These are phyloP conservation scores for Lichtheimia ramosa DNA, from an alignment of 371 early-diverging fungal species.

Conservation along the genomic window DNA sequence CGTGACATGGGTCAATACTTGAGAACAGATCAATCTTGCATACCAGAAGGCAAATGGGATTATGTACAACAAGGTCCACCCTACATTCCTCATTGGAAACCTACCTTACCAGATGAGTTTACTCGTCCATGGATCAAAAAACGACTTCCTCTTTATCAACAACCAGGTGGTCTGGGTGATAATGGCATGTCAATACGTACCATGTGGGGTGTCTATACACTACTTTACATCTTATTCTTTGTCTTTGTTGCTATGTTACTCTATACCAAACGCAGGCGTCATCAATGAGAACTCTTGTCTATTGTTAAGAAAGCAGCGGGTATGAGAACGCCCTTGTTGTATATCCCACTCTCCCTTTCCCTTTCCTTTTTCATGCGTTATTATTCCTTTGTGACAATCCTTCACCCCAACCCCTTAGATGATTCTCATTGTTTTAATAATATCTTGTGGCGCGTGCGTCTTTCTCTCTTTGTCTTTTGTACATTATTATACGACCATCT, in stretches of 20 bases:
- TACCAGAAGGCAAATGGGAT: slow-evolving; percentile 31
- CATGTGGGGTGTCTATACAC: slow-evolving; percentile 3
- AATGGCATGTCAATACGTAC: neutral
- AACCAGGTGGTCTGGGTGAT: neutral
- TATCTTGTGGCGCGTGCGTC: no score
- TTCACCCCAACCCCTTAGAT: neutral
- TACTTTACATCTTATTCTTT: slow-evolving; percentile 8
- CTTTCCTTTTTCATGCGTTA: neutral
- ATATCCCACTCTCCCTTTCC: neutral
- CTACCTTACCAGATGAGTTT: slow-evolving; percentile 8
- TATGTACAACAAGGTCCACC: slow-evolving; percentile 29
- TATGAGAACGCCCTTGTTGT: neutral
- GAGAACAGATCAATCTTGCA: slow-evolving; percentile 26
- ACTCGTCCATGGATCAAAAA: slow-evolving; percentile 15
- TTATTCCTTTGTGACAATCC: neutral
- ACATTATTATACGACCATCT: no score
- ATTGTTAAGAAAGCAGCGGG: slow-evolving; percentile 1
- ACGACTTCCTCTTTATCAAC: slow-evolving; percentile 7
- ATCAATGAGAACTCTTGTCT: neutral
- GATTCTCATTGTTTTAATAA: no score
- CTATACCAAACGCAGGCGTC: neutral
- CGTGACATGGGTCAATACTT: slow-evolving; percentile 12
- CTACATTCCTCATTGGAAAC: slow-evolving; percentile 19
- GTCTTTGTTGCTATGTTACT: slow-evolving; percentile 7
- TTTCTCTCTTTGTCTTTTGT: no score